These are phyloP conservation scores for Didymella lethalis DNA, from an alignment of 2,329 filamentous ascomycete genomes.

Conservation along the genomic window DNA sequence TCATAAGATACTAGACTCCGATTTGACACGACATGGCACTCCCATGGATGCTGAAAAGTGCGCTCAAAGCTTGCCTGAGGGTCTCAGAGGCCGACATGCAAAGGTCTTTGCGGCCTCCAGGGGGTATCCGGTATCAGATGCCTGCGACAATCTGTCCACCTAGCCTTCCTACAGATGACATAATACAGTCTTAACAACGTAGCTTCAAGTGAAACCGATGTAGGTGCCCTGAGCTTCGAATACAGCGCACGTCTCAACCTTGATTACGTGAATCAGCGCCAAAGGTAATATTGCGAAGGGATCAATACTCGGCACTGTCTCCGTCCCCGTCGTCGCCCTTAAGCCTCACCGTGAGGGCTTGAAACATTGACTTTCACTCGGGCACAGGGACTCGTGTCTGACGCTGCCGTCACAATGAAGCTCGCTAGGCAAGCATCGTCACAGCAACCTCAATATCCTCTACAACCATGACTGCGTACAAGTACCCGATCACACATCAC, in stretches of 20 bases:
- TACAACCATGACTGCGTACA: constrained; percentile 10
- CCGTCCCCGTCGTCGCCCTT: background rate
- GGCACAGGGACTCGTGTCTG: background rate
- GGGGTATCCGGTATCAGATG: no score
- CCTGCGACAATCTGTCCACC: background rate
- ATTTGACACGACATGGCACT: background rate
- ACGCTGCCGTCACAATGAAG: background rate
- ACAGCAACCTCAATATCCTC: background rate
- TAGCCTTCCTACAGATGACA: background rate
- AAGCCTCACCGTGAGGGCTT: background rate
- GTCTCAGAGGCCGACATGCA: no score
- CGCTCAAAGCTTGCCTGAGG: no score
- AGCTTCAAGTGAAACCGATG: background rate
- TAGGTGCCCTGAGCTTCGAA: background rate
- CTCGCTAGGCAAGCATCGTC: background rate
- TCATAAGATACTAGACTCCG: background rate
- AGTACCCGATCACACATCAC: constrained; percentile 9
- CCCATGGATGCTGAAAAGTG: no score
- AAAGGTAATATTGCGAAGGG: background rate
- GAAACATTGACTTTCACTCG: background rate
- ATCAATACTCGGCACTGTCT: background rate
- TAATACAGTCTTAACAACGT: background rate
- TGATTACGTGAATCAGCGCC: background rate
- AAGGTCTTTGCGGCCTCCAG: no score
- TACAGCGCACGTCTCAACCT: background rate